Base-by-base conservation (phyloP, 2,329 filamentous ascomycete species). In the Coleophoma cylindrospora region DNA sequence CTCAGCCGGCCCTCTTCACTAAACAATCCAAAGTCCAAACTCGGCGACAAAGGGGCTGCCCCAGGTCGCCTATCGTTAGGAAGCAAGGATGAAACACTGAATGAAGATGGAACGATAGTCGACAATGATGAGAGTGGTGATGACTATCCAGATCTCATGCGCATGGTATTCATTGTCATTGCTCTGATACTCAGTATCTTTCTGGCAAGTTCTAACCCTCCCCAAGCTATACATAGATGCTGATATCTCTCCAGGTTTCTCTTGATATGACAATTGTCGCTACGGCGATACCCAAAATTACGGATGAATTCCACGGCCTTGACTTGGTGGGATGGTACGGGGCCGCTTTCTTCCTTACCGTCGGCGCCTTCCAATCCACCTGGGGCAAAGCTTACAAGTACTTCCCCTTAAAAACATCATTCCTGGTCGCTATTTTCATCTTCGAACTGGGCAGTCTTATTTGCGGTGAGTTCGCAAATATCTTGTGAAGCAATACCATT, bases 281-380 rank as follows among this genome's bases (percentile, higher is more conserved):
- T 4, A 80, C 76, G 0, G 77, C 76, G 10, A 79, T 81, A 38
- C 77, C 77, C 10, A 75, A 74, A 53, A 80, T 81, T 58, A 79
- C 77, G 1, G 72, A 64, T 32, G 46, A 76, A 68, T 61, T 80
- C 75, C 60, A 78, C 70, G 27, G 72, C 71, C 54, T 71, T 69
- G 65, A 73, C 67, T 14, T 64, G 66, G 54, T 74, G 12, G 74
- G 75, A 19, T 84, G 81, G 81, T 84, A 84, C 56, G 79, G 77
- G 2, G 71, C 76, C 14, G 75, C 75, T 40, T 80, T 75, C 56
- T 77, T 79, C 62, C 67, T 78, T 56, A 74, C 73, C 2, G 60
- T 74, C 32, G 74, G 68, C 1, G 53, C 57, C 4, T 61, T 62
- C n/a, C 62, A 64, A 40, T 64, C 60, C 7, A 61, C 59, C 5